These are phyloP conservation scores for Cercospora berteroae DNA, from an alignment of 2,329 filamentous ascomycete species.

Conservation along the genomic window DNA sequence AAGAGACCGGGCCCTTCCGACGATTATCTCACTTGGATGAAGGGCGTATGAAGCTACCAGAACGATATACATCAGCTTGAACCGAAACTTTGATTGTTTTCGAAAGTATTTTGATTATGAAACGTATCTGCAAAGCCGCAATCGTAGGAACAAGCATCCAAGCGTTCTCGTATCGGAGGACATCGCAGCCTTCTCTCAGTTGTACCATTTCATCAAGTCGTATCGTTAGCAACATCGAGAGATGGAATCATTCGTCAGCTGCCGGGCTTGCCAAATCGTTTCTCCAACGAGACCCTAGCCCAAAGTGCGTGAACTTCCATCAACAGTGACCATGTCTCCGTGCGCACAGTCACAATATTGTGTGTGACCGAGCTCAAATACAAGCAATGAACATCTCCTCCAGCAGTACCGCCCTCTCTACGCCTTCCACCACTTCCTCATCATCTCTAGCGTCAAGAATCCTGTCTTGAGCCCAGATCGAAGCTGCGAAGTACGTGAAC, in stretches of 20 bases:
- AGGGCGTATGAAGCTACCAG: not conserved
- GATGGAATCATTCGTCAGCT: not conserved
- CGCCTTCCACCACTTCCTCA: not conserved
- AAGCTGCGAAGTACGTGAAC: not conserved
- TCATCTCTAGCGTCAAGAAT: not conserved
- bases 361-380: not conserved
- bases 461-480: not conserved
- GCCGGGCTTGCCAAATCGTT: not conserved
- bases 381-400: not conserved
- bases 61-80: not conserved
- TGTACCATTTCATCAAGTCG: not conserved
- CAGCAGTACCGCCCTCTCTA: not conserved
- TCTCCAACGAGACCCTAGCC: not conserved
- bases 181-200: not conserved
- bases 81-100: not conserved
- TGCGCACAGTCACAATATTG: not conserved
- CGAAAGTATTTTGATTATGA: not conserved
- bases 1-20: not conserved
- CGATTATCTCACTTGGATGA: not conserved
- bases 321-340: not conserved
- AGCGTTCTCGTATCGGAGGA: not conserved
- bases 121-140: not conserved
- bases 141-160: not conserved
- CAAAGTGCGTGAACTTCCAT: not conserved
- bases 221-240: not conserved